Evolutionary conservation across 2,329 filamentous ascomycete species (phyloP).

Genomic region (Graphilbum fragrans): DNA sequence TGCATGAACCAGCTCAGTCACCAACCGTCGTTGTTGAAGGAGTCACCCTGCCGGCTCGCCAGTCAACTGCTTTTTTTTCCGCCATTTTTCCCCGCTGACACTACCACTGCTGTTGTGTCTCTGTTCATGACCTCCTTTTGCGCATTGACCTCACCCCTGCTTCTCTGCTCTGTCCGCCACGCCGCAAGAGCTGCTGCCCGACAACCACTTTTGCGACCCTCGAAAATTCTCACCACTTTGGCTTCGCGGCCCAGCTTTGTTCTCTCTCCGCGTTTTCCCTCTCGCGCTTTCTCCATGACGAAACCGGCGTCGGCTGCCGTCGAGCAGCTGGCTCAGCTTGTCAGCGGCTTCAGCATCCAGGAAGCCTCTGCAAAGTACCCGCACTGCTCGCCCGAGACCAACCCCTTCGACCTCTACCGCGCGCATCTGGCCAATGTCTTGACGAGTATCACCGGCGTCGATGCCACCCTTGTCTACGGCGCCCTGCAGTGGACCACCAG

Average conservation of each 20-base stretch:
- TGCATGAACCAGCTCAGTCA: no score
- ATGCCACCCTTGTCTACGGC: slow-evolving; percentile 58
- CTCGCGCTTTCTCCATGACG: slow-evolving; percentile 1
- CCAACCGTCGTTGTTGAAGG: no score
- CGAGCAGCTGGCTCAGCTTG: slow-evolving; percentile 20
- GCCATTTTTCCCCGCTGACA: no score
- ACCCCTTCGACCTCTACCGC: slow-evolving; percentile 71
- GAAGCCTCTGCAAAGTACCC: slow-evolving; percentile 32
- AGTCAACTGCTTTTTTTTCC: no score
- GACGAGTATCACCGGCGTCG: slow-evolving; percentile 56
- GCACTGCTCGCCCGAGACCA: slow-evolving; percentile 52
- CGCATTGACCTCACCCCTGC: no score
- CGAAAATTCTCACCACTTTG: not conserved
- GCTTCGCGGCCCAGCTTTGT: not conserved
- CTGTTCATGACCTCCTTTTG: no score
- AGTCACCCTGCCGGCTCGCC: no score
- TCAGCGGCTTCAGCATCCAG: slow-evolving; percentile 22
- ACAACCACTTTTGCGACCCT: not conserved
- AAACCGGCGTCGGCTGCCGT: slow-evolving; percentile 10
- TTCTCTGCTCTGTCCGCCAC: no score
- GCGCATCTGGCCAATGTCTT: slow-evolving; percentile 62
- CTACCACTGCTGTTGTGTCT: no score
- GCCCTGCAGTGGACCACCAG: slow-evolving; percentile 67
- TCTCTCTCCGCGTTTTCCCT: not conserved
- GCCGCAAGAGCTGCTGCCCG: no score